Evolutionary conservation across 179 eudicot species (phyloP), one percentile per base, ranked within the genome.

Genomic region (Gypsophila paniculata): DNA sequence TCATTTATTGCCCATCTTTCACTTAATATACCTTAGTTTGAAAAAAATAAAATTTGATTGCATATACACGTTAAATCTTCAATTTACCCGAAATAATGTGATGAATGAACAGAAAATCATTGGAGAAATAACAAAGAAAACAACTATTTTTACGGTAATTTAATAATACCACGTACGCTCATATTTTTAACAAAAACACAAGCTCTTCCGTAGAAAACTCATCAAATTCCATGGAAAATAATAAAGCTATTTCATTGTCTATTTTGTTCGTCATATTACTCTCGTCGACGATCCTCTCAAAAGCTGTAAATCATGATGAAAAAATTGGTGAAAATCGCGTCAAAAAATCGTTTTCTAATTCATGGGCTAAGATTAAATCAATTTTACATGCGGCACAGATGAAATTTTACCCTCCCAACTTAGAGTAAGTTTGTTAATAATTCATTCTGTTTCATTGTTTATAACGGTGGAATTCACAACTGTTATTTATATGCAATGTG

Each of bases 361-460:
- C 78, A 7, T 76, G 78, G 80, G 72, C 53, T 38, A 79, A 66
- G 72, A 19, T 79, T 62, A 79, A 79, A 53, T 66, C 68, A n/a
- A 32, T 79, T 44, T 64, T 76, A 3, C 39, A 68, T 26, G 77
- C 65, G 18, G 74, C 58, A 14, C 80, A 79, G 7, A 65, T 26
- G 34, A 82, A 18, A 25, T 57, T 71, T 36, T 82, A 62, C 29
- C 84, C 85, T 60, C 81, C 81, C 29, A 70, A 49, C 11, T 13
- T 77, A 51, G 78, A 79, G 85, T 82, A 76, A 73, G 85, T n/a
- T n/a, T n/a, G n/a, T n/a, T n/a, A n/a, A n/a, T n/a, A n/a, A n/a
- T n/a, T n/a, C n/a, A n/a, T n/a, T n/a, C n/a, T n/a, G n/a, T n/a
- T n/a, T n/a, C n/a, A n/a, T n/a, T n/a, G n/a, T n/a, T n/a, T n/a